These are phyloP conservation scores for Sabuloglossum arenarium DNA, from an alignment of 495 filamentous ascomycete species.

Conservation along the genomic window DNA sequence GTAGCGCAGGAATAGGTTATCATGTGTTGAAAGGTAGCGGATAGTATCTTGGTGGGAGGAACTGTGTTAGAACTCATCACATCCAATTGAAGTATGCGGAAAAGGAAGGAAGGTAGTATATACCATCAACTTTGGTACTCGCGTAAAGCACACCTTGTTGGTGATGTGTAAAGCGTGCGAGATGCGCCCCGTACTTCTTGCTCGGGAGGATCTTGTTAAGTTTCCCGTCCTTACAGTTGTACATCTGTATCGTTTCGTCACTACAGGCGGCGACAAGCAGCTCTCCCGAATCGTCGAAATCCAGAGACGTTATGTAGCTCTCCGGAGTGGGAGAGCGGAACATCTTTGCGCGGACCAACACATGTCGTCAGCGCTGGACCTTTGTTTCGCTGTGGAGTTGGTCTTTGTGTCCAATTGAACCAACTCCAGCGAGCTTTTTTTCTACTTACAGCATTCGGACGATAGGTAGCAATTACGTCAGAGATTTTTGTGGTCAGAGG, in stretches of 20 bases:
- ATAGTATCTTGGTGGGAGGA: conserved; percentile 45
- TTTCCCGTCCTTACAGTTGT: conserved; percentile 75
- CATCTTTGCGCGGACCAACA: conserved; percentile 7
- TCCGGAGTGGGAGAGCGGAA: conserved; percentile 24
- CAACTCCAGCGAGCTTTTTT: neutral
- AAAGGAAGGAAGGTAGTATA: neutral
- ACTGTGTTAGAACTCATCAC: neutral
- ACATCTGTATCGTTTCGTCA: conserved; percentile 89
- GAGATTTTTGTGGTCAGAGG: conserved; percentile 21
- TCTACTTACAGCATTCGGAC: conserved; percentile 13
- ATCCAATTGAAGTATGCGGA: neutral
- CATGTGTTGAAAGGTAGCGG: conserved; percentile 79
- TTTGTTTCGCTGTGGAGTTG: conserved; percentile 15
- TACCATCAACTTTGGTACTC: conserved; percentile 80
- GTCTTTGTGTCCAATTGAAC: conserved; percentile 25
- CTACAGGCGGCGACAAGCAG: conserved; percentile 67
- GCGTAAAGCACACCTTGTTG: conserved; percentile 79
- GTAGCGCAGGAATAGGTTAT: conserved; percentile 87
- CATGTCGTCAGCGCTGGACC: neutral
- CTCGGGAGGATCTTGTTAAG: conserved; percentile 64
- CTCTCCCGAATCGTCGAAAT: conserved; percentile 90
- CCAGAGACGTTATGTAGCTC: conserved; percentile 50
- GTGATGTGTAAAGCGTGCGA: conserved; percentile 85
- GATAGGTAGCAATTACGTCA: conserved; percentile 25
- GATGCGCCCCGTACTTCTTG: conserved; percentile 87